Conservation (phyloP, 179 eudicot genomes). For the Amaranthus tricolor region DNA sequence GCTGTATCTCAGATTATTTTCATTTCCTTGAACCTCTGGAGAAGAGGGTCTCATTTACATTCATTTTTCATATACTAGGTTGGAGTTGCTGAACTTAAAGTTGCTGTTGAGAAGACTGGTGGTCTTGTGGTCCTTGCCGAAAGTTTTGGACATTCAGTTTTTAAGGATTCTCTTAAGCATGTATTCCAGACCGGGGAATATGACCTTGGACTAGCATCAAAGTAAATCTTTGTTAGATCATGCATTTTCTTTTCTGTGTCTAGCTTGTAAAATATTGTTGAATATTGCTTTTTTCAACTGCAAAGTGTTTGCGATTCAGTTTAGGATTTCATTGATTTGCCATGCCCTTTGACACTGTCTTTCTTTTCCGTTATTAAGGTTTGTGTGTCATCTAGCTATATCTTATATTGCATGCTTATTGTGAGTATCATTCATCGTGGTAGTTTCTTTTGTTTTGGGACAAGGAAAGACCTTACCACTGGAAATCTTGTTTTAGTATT, state of each 20-base stretch:
- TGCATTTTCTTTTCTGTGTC: neutral
- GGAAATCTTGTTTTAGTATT: neutral
- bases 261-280: slow-evolving; percentile 1
- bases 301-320: neutral
- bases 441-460: neutral
- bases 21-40: neutral
- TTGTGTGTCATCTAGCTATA: neutral
- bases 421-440: neutral
- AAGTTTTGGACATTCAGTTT: slow-evolving; percentile 96
- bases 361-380: neutral
- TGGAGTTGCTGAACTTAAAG: slow-evolving; percentile 93
- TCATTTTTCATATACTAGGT: slow-evolving; percentile 48
- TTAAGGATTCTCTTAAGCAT: slow-evolving; percentile 83
- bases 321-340: neutral
- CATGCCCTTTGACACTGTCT: neutral
- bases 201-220: slow-evolving; percentile 84
- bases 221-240: slow-evolving; percentile 48
- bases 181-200: slow-evolving; percentile 69
- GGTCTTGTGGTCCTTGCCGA: slow-evolving; percentile 96
- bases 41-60: slow-evolving; percentile 14
- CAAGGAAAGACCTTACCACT: neutral
- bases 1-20: too few relatives aligned
- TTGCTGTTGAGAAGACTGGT: slow-evolving; percentile 87
- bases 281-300: neutral
- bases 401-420: neutral